phyloP scores from a whole-genome alignment of 2,329 filamentous ascomycete genomes.

The Raffaelea albimanens region DNA sequence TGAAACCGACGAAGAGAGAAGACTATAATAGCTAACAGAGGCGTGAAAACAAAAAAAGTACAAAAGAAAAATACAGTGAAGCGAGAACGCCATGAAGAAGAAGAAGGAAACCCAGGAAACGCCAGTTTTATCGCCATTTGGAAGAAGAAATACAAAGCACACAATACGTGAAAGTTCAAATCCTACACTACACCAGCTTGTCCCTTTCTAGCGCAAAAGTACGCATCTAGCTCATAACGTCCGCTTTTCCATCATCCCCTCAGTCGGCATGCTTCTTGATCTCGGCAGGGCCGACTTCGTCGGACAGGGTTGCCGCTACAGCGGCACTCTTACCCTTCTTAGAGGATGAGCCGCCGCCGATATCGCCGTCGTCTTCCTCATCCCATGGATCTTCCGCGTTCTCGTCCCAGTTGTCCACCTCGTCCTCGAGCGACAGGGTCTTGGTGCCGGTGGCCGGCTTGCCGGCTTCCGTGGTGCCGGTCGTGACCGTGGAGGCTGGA shows the following conservation, averaged over 20 bases:
- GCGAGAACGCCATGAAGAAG: no score
- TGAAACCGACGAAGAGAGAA: no score
- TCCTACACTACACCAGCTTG: background rate
- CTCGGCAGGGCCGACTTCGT: slow-evolving; percentile 2
- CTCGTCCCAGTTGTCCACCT: slow-evolving; percentile 92
- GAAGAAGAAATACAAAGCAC: background rate
- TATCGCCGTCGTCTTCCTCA: slow-evolving; percentile 32
- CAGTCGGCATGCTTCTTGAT: slow-evolving; percentile 21
- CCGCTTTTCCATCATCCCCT: background rate
- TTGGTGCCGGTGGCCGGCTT: slow-evolving; percentile 20
- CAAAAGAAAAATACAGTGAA: no score
- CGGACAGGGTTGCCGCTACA: no score
- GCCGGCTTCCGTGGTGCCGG: slow-evolving; percentile 12
- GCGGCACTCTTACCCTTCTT: slow-evolving; percentile 9
- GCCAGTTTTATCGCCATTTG: background rate
- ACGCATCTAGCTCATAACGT: background rate
- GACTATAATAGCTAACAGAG: no score
- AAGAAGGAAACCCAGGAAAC: background rate
- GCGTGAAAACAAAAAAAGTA: no score
- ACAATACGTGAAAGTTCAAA: background rate
- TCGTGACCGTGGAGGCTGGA: background rate
- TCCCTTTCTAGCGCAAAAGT: background rate
- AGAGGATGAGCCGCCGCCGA: slow-evolving; percentile 11
- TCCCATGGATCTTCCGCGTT: slow-evolving; percentile 56
- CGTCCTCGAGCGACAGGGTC: slow-evolving; percentile 64